Percentiles rank a stretch among this genome's conserved stretches.
phyloP scores from a whole-genome alignment of 225 moss, liverwort and hornwort genomes.

The Lunularia cruciata region DNA sequence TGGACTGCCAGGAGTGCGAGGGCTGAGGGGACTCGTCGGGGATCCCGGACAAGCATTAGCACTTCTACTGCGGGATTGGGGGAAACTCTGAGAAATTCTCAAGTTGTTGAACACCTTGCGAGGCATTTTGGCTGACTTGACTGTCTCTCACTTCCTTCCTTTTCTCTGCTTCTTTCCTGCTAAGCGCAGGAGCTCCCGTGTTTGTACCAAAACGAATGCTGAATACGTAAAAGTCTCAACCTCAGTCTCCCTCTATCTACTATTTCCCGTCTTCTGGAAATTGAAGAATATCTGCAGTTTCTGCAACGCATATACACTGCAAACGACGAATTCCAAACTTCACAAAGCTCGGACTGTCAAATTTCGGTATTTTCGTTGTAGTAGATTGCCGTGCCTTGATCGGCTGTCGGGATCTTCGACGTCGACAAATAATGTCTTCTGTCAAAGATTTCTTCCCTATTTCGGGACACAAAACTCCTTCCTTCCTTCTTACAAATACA shows the following conservation, averaged over 20 bases:
- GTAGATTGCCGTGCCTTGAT: no score
- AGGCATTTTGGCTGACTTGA: not conserved
- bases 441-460: no score
- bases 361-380: no score
- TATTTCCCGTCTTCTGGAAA: not conserved
- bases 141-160: not conserved
- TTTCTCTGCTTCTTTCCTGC: not conserved
- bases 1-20: constrained; percentile 1
- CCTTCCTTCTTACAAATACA: no score
- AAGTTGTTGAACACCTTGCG: constrained; percentile 12
- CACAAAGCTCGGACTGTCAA: not conserved
- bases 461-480: not conserved
- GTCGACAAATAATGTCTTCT: not conserved
- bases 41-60: not conserved
- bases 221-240: not conserved
- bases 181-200: constrained; percentile 3
- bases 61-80: not conserved
- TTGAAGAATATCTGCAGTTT: not conserved
- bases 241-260: not conserved
- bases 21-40: constrained; percentile 14
- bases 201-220: not conserved
- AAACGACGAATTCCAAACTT: not conserved
- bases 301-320: constrained; percentile 9
- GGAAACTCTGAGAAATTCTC: constrained; percentile 2
- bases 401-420: no score